These are phyloP conservation scores for Pseudonitzschia pungens DNA, from an alignment of 108 stramenopile species.

Conservation along the genomic window DNA sequence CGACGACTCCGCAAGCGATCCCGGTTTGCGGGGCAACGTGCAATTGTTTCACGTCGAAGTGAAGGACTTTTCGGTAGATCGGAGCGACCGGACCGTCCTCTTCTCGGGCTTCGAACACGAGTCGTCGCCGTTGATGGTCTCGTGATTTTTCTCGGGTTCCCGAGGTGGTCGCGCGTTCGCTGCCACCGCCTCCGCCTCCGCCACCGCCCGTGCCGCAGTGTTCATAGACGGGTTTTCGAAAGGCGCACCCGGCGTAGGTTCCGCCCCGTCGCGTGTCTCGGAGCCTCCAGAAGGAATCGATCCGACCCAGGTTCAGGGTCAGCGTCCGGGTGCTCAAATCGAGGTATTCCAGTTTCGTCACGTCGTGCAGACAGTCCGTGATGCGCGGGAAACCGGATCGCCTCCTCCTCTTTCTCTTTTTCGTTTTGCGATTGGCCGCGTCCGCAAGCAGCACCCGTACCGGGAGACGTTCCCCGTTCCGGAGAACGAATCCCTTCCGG, in stretches of 20 bases:
- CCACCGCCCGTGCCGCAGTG: too few relatives aligned
- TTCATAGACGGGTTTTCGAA: neutral
- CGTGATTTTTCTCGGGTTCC: too few relatives aligned
- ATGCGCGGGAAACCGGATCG: constrained; percentile 41
- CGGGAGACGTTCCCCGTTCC: neutral
- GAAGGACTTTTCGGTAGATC: constrained; percentile 49
- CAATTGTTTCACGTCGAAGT: constrained; percentile 55
- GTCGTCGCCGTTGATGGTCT: neutral
- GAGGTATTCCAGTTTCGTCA: constrained; percentile 43
- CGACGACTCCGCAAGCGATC: neutral
- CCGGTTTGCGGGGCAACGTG: neutral
- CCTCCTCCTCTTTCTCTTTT: neutral
- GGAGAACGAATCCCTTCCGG: neutral
- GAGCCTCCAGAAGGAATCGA: constrained; percentile 45
- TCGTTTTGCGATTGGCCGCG: neutral
- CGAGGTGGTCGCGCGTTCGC: too few relatives aligned
- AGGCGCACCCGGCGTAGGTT: neutral
- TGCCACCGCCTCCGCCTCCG: too few relatives aligned
- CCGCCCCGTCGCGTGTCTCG: constrained; percentile 48
- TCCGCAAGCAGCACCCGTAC: too few relatives aligned
- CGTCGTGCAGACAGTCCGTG: constrained; percentile 25
- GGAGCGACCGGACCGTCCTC: constrained; percentile 65
- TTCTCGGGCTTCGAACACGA: constrained; percentile 25
- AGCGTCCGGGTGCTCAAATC: constrained; percentile 42
- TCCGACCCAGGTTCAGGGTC: constrained; percentile 38